phyloP scores from a whole-genome alignment of 345 rosid species.

The Eutrema japonicum region DNA sequence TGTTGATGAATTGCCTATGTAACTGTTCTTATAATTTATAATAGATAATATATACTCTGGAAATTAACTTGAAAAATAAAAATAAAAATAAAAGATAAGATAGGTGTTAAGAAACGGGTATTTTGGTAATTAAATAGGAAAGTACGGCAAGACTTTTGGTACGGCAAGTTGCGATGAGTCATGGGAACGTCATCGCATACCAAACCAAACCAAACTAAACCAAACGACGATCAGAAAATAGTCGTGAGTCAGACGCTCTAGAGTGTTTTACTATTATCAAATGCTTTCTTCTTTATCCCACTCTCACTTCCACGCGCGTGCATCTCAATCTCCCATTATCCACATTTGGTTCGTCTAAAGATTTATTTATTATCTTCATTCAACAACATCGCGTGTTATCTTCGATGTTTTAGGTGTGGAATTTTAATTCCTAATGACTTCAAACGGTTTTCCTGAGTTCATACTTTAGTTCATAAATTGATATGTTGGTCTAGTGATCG shows the following conservation, averaged over 20 bases:
- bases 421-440: too few species aligned
- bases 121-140: conserved; percentile 7
- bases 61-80: background rate
- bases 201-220: conserved; percentile 41
- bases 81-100: background rate
- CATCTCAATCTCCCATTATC: background rate
- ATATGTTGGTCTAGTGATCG: too few species aligned
- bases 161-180: conserved; percentile 45
- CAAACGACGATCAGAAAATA: conserved; percentile 26
- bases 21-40: too few species aligned
- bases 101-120: conserved; percentile 27
- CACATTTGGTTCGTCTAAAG: background rate
- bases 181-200: conserved; percentile 39
- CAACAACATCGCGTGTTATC: conserved; percentile 9
- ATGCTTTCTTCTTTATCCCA: background rate
- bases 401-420: too few species aligned
- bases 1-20: too few species aligned
- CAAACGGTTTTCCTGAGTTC: too few species aligned
- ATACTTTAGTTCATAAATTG: too few species aligned
- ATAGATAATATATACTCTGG: background rate
- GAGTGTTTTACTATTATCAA: conserved; percentile 43
- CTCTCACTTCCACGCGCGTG: conserved; percentile 25
- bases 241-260: conserved; percentile 50
- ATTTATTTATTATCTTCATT: conserved; percentile 13
- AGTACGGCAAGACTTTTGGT: conserved; percentile 46